phyloP scores from a whole-genome alignment of 495 filamentous ascomycete species.

The Annulohypoxylon stygium region DNA sequence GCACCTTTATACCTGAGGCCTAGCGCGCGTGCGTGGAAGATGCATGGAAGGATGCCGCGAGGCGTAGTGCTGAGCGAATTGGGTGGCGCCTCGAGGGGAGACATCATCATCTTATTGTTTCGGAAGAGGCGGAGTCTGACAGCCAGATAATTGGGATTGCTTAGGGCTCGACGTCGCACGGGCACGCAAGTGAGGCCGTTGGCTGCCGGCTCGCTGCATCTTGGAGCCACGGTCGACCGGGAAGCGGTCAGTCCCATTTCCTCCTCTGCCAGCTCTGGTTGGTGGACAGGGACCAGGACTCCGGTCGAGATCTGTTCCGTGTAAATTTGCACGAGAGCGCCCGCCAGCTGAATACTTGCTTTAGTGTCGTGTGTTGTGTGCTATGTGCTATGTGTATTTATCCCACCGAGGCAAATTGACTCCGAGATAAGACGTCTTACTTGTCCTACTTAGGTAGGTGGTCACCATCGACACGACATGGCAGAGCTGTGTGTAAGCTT shows the following conservation, averaged over 20 bases:
- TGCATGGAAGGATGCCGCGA: conserved; percentile 39
- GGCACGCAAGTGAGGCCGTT: conserved; percentile 33
- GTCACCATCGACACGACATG: neutral
- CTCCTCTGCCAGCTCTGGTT: neutral
- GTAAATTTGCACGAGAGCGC: neutral
- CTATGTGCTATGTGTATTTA: neutral
- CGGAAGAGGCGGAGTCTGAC: conserved; percentile 37
- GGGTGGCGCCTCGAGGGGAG: neutral
- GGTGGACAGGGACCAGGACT: neutral
- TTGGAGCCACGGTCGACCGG: conserved; percentile 10
- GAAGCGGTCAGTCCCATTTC: conserved; percentile 6
- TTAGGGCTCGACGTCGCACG: conserved; percentile 22
- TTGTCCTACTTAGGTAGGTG: neutral
- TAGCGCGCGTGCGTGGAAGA: conserved; percentile 36
- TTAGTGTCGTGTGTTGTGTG: no score
- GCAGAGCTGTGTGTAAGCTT: neutral
- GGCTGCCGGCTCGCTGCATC: conserved; percentile 33
- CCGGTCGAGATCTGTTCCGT: neutral
- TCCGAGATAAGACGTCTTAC: neutral
- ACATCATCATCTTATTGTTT: conserved; percentile 35
- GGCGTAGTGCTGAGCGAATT: conserved; percentile 12
- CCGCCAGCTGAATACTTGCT: neutral
- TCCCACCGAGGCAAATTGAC: conserved; percentile 1
- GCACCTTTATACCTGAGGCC: conserved; percentile 11
- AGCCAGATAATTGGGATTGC: conserved; percentile 11